Base-by-base conservation (phyloP, 2,329 filamentous ascomycete genomes). In the Ceratocystis lukuohia region DNA sequence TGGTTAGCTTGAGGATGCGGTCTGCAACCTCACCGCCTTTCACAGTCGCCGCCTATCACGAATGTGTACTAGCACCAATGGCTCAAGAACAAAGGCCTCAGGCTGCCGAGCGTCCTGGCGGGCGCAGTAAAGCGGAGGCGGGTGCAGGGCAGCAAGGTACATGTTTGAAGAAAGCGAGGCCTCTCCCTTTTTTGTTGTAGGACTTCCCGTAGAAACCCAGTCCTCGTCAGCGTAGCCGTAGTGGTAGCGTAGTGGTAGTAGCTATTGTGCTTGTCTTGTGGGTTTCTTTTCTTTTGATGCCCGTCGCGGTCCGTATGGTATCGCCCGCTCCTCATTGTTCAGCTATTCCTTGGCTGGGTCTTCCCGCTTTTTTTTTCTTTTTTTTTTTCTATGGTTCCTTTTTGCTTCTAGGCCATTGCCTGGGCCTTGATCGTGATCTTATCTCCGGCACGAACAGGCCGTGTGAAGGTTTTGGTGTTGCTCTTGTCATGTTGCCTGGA, bases 161-260 rank as follows among this genome's bases (percentile, higher is more conserved):
- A n/a, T 59, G 56, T 59, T 37, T 7, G 15, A 15, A 28, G 20
- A 28, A 28, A 28, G 22, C 12, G 25, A 53, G 20, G 15, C 48
- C 22, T 50, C n/a, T 12, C 20, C n/a, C 22, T 33, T 17, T 30
- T 17, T 17, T 57, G 22, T 17, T 12, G 28, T 1, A 22, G 10
- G 50, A 22, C 25, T 50, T 53, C 56, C 56, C 28, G 25, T 59
- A 33, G 56, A 59, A 59, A 59, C 56, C 56, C 56, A 59, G 56
- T 59, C 56, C 56, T 37, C 56, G 56, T 59, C 56, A 17, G 28
- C 5, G 17, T 28, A 59, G 15, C 28, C 53, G 5, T 28, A 15
- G 53, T 1, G 17, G 28, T 20, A n/a, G 56, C 28, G 28, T 20
- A n/a, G 56, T 37, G 28, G 25, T 50, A 10, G 25, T 50, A 10